Evolutionary conservation across 345 rosid genomes (phyloP).

Genomic region (Corymbia maculata): DNA sequence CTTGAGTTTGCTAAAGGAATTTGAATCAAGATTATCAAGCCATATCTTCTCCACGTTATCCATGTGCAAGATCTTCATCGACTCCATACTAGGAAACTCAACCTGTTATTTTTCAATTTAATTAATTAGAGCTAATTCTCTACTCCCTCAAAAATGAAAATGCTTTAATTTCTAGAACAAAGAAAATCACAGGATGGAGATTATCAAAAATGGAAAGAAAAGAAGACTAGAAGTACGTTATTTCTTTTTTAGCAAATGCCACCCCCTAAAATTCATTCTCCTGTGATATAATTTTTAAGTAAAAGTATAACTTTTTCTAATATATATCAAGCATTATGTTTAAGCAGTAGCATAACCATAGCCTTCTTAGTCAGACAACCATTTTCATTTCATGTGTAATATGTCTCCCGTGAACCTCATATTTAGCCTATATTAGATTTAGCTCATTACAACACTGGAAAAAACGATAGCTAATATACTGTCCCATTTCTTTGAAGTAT

Average conservation of each 20-base stretch:
- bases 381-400: accelerated
- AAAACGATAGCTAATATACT: neutral
- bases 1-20: neutral
- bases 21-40: neutral
- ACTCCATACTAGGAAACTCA: neutral
- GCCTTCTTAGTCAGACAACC: neutral
- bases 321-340: neutral
- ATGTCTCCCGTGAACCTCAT: neutral
- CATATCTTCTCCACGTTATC: neutral
- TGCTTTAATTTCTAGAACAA: neutral
- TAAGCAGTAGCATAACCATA: neutral
- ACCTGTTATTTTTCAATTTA: neutral
- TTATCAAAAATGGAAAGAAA: neutral
- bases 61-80: neutral
- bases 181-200: neutral
- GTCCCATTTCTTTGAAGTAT: neutral
- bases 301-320: neutral
- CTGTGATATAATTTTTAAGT: neutral
- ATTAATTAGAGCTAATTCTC: neutral
- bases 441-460: neutral
- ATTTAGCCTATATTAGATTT: neutral
- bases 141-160: neutral
- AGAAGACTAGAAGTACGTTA: accelerated
- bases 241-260: accelerated
- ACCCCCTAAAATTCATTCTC: accelerated